Evolutionary conservation across 2,329 filamentous ascomycete genomes (phyloP).

Genomic region (Claviceps sp.): DNA sequence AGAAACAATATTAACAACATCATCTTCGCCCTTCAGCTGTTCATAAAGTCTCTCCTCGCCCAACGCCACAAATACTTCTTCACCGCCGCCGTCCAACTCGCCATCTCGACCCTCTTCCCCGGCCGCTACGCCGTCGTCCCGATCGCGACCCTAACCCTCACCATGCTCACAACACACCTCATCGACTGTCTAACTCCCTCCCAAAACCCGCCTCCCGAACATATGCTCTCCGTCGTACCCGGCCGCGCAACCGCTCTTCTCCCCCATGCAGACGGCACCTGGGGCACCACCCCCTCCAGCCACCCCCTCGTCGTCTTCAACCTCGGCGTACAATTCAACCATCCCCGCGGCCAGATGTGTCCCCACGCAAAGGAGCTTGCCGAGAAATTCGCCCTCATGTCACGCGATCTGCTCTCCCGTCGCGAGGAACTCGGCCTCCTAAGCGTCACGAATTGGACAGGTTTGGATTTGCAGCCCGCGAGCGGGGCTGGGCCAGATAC

Average conservation of each 20-base stretch:
- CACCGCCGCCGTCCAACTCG: constrained; percentile 22
- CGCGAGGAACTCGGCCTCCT: constrained; percentile 34
- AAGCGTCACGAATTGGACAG: constrained; percentile 27
- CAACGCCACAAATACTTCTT: constrained; percentile 19
- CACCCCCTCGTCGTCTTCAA: constrained; percentile 27
- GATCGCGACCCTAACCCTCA: constrained; percentile 15
- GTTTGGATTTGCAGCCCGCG: constrained; percentile 4
- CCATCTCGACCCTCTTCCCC: constrained; percentile 20
- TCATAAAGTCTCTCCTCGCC: constrained; percentile 20
- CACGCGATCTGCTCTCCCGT: constrained; percentile 19
- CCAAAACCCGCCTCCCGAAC: constrained; percentile 5
- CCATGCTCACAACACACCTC: constrained; percentile 18
- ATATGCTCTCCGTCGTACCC: constrained; percentile 14
- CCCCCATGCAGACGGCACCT: constrained; percentile 14
- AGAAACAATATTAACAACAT: neutral
- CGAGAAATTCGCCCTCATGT: constrained; percentile 25
- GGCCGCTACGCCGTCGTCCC: constrained; percentile 22
- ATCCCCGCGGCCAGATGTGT: constrained; percentile 34
- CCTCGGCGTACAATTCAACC: constrained; percentile 31
- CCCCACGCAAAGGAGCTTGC: constrained; percentile 29
- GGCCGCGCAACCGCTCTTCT: constrained; percentile 22
- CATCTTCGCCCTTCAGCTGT: neutral
- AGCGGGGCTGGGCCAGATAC: constrained; percentile 26
- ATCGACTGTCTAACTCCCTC: constrained; percentile 11
- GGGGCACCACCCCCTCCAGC: constrained; percentile 15